Conservation (phyloP, 177 flowering plant genomes). For the Vitis hybrid region DNA sequence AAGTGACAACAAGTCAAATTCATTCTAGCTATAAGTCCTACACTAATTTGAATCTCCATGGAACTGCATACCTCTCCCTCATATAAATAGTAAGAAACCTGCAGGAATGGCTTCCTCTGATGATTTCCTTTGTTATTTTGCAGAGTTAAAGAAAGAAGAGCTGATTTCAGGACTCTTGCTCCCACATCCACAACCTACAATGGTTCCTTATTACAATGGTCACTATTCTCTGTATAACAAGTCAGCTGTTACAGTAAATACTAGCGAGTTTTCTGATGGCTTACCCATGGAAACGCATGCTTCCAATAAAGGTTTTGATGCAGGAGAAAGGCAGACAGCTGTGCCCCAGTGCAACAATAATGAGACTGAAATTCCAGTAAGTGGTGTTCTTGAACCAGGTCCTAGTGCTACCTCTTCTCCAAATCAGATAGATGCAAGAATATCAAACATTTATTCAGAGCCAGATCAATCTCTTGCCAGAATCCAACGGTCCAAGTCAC, state of each 20-base stretch:
- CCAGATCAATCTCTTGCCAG: slow-evolving; percentile 48
- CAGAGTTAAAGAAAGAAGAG: slow-evolving; percentile 73
- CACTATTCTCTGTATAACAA: slow-evolving; percentile 20
- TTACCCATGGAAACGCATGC: slow-evolving; percentile 21
- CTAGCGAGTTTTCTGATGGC: slow-evolving; percentile 24
- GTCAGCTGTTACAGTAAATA: slow-evolving; percentile 24
- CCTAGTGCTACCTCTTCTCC: slow-evolving; percentile 38
- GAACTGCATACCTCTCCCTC: background rate
- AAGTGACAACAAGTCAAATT: no score
- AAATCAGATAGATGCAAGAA: slow-evolving; percentile 24
- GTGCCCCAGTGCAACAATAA: slow-evolving; percentile 14
- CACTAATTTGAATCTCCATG: no score
- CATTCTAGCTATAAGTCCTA: no score
- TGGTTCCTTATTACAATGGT: slow-evolving; percentile 27
- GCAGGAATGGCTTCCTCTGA: background rate
- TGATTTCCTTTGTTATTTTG: slow-evolving; percentile 11
- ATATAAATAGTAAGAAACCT: background rate
- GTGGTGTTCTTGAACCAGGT: slow-evolving; percentile 21
- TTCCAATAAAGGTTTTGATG: slow-evolving; percentile 26
- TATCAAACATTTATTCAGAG: slow-evolving; percentile 22
- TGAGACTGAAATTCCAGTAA: slow-evolving; percentile 6
- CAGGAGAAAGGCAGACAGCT: slow-evolving; percentile 19
- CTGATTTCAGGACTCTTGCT: slow-evolving; percentile 61
- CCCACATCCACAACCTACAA: slow-evolving; percentile 34
- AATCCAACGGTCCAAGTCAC: slow-evolving; percentile 79